A percentile compares a stretch with the other conserved stretches of the same genome.
These are phyloP conservation scores for Termitomyces sp. DNA, from an alignment of 768 basidiomycete species.

Conservation along the genomic window DNA sequence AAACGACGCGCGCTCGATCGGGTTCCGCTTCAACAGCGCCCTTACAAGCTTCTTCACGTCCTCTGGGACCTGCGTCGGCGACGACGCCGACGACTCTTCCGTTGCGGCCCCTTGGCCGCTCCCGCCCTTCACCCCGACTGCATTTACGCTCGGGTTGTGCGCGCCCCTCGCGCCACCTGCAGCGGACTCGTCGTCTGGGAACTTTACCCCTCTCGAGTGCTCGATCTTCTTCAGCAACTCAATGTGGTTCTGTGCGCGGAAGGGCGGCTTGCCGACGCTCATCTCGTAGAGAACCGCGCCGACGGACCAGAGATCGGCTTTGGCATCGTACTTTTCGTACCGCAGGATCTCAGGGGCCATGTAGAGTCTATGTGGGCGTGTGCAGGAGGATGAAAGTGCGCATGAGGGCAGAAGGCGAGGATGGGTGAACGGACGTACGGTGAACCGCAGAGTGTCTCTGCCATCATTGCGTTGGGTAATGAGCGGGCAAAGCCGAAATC, in stretches of 20 bases:
- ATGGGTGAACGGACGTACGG: slow-evolving; percentile 54
- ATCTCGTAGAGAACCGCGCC: slow-evolving; percentile 97
- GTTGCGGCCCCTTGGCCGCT: slow-evolving; percentile 21
- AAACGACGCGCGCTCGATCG: slow-evolving; percentile 80
- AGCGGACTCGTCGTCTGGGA: slow-evolving; percentile 81
- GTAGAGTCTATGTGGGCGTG: slow-evolving; percentile 56
- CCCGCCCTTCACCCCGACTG: no score
- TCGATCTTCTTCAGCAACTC: slow-evolving; percentile 94
- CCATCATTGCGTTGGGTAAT: slow-evolving; percentile 88
- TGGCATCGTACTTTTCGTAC: slow-evolving; percentile 97
- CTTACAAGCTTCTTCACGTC: slow-evolving; percentile 91
- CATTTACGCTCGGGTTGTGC: neutral
- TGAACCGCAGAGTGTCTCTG: slow-evolving; percentile 96
- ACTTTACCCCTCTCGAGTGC: slow-evolving; percentile 83
- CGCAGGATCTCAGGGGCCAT: slow-evolving; percentile 99
- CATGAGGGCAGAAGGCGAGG: neutral
- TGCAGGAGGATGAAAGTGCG: neutral
- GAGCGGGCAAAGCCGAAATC: slow-evolving; percentile 98
- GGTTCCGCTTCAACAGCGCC: slow-evolving; percentile 74
- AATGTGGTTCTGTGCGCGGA: slow-evolving; percentile 93
- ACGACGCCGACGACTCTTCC: neutral
- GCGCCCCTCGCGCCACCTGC: slow-evolving; percentile 28
- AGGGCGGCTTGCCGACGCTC: slow-evolving; percentile 89
- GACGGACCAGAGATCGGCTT: slow-evolving; percentile 97
- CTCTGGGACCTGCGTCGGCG: slow-evolving; percentile 47